Conservation (phyloP, 352 stramenopile species). For the Phytophthora idaei region DNA sequence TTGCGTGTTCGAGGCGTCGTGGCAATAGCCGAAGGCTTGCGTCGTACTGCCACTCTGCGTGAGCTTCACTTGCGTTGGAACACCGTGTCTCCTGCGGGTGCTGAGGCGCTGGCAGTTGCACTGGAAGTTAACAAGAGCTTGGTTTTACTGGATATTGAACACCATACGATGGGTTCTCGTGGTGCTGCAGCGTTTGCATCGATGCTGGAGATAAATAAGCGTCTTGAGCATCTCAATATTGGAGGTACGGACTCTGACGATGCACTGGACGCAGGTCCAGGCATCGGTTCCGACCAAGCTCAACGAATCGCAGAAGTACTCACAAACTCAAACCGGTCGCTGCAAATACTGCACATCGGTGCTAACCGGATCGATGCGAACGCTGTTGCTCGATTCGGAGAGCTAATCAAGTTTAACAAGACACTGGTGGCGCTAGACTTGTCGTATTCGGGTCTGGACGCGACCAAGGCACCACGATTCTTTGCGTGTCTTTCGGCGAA, state of each 20-base stretch:
- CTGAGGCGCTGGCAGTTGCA: slow-evolving; percentile 58
- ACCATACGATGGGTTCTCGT: slow-evolving; percentile 66
- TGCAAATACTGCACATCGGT: slow-evolving; percentile 58
- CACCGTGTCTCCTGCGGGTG: slow-evolving; percentile 54
- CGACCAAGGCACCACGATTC: slow-evolving; percentile 60
- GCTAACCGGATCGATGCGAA: slow-evolving; percentile 70
- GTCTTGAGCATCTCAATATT: slow-evolving; percentile 67
- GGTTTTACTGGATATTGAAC: slow-evolving; percentile 69
- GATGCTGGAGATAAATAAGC: slow-evolving; percentile 65
- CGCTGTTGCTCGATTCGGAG: slow-evolving; percentile 56
- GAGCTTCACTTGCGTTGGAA: slow-evolving; percentile 85
- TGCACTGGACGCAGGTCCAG: slow-evolving; percentile 43
- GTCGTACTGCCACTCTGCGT: slow-evolving; percentile 57
- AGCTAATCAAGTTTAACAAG: slow-evolving; percentile 58
- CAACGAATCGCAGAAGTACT: slow-evolving; percentile 51
- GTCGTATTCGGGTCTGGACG: slow-evolving; percentile 60
- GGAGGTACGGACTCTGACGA: slow-evolving; percentile 63
- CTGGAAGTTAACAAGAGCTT: slow-evolving; percentile 66
- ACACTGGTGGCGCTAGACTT: slow-evolving; percentile 65
- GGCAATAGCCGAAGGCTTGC: slow-evolving; percentile 60
- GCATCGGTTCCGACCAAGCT: slow-evolving; percentile 60
- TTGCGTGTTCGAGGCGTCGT: slow-evolving; percentile 53
- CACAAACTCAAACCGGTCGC: slow-evolving; percentile 48
- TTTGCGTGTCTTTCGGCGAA: slow-evolving; percentile 77
- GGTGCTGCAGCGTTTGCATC: slow-evolving; percentile 62